Evolutionary conservation across 768 basidiomycete genomes (phyloP), one percentile per base, ranked within the genome.

Genomic region (Phylloporus arenicola): DNA sequence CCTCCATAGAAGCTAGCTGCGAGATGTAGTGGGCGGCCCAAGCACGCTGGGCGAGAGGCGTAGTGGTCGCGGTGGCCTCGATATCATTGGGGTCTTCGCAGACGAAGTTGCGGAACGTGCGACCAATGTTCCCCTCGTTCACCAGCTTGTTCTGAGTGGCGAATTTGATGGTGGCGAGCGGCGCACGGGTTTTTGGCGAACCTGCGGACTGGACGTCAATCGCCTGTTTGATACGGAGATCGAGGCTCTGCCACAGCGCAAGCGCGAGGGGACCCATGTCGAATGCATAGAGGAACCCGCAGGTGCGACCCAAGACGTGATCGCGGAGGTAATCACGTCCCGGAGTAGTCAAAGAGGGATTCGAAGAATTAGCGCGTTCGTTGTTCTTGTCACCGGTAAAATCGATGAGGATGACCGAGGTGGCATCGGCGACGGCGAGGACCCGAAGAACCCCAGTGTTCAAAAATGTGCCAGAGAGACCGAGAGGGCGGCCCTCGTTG

Each of bases 201-300:
- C 56, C 49, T 0, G 55, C 64, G 3, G 55, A 59, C 46, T 69
- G 66, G 2, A 68, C 13, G 11, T 68, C 68, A 30, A 68, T 62
- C 22, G 66, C 66, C 24, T 69, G 67, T 48, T 53, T 58, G 51
- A 69, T 68, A n/a, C 68, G 68, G 46, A 69, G 65, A 56, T 57
- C 51, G 39, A 58, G 62, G 39, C 56, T 57, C 50, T 69, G 57
- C 64, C 62, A 65, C 44, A 68, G 47, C 16, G 58, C 57, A 14
- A 68, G 60, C n/a, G 61, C 68, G 33, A 70, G 61, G 4, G 50
- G 57, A 0, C 38, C 66, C 52, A 68, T 57, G 44, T 68, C 61
- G 14, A 68, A 68, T 16, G 65, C 66, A 19, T 68, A 63, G 8
- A 68, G 10, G 48, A 57, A 63, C 16, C 67, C 67, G 42, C 48